A percentile compares a stretch with the other conserved stretches of the same genome.
Evolutionary conservation across 2,329 filamentous ascomycete species (phyloP).

Genomic region (Teratosphaeria gauchensis): DNA sequence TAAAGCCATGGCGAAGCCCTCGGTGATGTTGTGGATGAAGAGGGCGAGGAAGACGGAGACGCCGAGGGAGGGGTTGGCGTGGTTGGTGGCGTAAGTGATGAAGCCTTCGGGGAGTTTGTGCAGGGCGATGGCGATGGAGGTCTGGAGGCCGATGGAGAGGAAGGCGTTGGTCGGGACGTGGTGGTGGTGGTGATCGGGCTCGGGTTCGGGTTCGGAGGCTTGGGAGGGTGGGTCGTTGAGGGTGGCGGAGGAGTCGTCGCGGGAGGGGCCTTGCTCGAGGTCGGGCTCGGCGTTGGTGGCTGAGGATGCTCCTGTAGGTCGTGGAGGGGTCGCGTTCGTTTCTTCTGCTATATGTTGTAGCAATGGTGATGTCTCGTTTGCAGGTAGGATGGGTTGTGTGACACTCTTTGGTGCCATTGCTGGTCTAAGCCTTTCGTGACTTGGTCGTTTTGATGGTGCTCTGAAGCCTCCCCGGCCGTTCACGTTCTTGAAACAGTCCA

Average conservation of each 20-base stretch:
- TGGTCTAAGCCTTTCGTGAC: slow-evolving; percentile 10
- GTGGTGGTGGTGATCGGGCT: slow-evolving; percentile 61
- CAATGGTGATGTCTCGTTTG: slow-evolving; percentile 23
- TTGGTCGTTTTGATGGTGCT: slow-evolving; percentile 12
- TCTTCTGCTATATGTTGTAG: slow-evolving; percentile 15
- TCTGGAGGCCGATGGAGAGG: slow-evolving; percentile 89
- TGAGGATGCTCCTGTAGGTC: not conserved
- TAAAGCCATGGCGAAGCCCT: slow-evolving; percentile 88
- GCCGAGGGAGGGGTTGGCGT: slow-evolving; percentile 80
- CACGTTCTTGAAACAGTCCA: slow-evolving; percentile 49
- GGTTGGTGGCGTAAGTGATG: slow-evolving; percentile 94
- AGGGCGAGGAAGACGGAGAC: slow-evolving; percentile 90
- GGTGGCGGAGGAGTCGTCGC: slow-evolving; percentile 11
- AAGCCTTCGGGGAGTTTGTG: slow-evolving; percentile 87
- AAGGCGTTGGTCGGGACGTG: slow-evolving; percentile 93
- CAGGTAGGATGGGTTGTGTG: not conserved
- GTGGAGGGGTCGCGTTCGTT: slow-evolving; percentile 3
- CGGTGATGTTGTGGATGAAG: slow-evolving; percentile 96
- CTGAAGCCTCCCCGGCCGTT: slow-evolving; percentile 27
- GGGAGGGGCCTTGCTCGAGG: slow-evolving; percentile 7
- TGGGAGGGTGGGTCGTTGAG: not conserved
- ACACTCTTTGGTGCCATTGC: slow-evolving; percentile 15
- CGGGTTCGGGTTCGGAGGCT: slow-evolving; percentile 1
- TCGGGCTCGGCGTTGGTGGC: slow-evolving; percentile 5
- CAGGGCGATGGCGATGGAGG: slow-evolving; percentile 84